Evolutionary conservation across 306 rosid species (phyloP).

Genomic region (Cucurbita maxima): DNA sequence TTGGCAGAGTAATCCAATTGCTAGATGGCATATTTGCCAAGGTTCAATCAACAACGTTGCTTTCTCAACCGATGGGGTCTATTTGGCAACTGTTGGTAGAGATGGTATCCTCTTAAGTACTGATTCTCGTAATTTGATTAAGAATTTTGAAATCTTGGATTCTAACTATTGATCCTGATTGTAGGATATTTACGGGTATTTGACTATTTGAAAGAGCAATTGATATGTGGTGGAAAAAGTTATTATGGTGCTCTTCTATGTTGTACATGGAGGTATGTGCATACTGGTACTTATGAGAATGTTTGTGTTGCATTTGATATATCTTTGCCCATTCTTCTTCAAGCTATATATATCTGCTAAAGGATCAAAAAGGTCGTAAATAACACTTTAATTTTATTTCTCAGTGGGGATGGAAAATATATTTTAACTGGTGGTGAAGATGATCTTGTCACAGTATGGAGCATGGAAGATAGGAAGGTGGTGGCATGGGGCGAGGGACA

Average conservation of each 20-base stretch:
- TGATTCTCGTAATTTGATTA: neutral
- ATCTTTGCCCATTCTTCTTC: neutral
- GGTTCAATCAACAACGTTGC: slow-evolving; percentile 72
- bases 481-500: slow-evolving; percentile 99
- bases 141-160: neutral
- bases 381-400: slow-evolving; percentile 2
- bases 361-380: slow-evolving; percentile 2
- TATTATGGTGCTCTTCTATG: slow-evolving; percentile 94
- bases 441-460: slow-evolving; percentile 96
- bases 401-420: slow-evolving; percentile 89
- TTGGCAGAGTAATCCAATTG: slow-evolving; percentile 80
- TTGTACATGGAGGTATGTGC: slow-evolving; percentile 72
- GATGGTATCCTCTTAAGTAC: slow-evolving; percentile 48
- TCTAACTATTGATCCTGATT: slow-evolving; percentile 17
- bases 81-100: slow-evolving; percentile 83
- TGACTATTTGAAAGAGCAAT: slow-evolving; percentile 80
- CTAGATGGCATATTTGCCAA: slow-evolving; percentile 97
- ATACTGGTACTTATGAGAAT: neutral
- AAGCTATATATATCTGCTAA: neutral
- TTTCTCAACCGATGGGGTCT: slow-evolving; percentile 70
- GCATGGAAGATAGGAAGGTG: slow-evolving; percentile 95
- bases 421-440: slow-evolving; percentile 97
- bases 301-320: neutral
- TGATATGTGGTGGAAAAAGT: slow-evolving; percentile 91
- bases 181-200: slow-evolving; percentile 89